phyloP scores from a whole-genome alignment of 441 rosid genomes.

The Pelargonium australe region DNA sequence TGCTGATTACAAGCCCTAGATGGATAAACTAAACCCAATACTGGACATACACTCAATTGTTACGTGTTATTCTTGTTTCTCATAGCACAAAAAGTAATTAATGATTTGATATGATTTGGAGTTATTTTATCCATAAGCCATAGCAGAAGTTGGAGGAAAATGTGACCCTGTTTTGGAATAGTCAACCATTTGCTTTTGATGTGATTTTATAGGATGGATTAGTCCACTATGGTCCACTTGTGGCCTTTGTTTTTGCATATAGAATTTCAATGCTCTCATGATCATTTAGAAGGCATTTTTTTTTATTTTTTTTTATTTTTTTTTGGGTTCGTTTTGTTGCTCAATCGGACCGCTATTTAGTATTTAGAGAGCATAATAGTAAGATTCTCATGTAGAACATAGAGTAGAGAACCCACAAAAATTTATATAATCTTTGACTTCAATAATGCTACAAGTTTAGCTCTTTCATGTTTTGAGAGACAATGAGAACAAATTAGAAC shows the following conservation, averaged over 20 bases:
- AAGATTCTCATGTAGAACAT: neutral
- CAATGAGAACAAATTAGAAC: neutral
- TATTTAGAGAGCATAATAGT: constrained; percentile 1
- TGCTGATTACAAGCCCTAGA: too few species aligned
- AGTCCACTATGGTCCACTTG: neutral
- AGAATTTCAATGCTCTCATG: neutral
- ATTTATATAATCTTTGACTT: neutral
- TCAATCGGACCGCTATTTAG: neutral
- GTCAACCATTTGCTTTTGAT: neutral
- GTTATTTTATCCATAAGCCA: too few species aligned
- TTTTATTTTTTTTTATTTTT: too few species aligned
- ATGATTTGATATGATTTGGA: too few species aligned
- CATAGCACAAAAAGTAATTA: too few species aligned
- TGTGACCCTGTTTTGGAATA: neutral
- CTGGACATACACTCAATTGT: too few species aligned
- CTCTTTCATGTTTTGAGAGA: neutral
- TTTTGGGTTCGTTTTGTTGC: too few species aligned
- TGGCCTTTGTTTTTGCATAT: neutral
- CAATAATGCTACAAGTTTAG: neutral
- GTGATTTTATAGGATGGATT: neutral
- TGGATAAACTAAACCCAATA: too few species aligned
- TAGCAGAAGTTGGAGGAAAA: too few species aligned
- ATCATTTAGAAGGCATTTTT: neutral
- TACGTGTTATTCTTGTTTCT: too few species aligned
- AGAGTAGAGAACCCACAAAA: neutral